phyloP scores from a whole-genome alignment of 257 asterid genomes.

The Handroanthus guayacan region DNA sequence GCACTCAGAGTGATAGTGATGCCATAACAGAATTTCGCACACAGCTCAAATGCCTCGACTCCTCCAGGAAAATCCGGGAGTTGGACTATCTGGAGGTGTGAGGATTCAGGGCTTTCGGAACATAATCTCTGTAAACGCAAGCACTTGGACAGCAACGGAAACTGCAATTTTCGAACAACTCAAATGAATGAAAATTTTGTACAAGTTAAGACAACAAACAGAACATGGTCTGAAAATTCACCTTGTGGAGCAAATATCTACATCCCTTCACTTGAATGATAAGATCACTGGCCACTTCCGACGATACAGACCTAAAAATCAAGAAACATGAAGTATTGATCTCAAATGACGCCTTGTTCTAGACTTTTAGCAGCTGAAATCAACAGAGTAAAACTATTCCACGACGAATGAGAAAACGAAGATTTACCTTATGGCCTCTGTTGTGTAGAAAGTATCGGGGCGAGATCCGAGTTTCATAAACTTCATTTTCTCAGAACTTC shows the following conservation, averaged over 20 bases:
- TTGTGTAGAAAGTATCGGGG: constrained; percentile 67
- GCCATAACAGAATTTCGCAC: constrained; percentile 96
- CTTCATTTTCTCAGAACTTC: constrained; percentile 46
- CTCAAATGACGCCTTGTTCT: background rate
- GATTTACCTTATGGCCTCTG: constrained; percentile 61
- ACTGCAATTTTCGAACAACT: constrained; percentile 50
- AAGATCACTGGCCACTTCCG: constrained; percentile 87
- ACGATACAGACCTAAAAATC: constrained; percentile 71
- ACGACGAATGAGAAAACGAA: background rate
- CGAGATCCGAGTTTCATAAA: constrained; percentile 73
- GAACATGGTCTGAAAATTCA: constrained; percentile 27
- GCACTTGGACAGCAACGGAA: constrained; percentile 89
- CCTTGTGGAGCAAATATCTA: constrained; percentile 87
- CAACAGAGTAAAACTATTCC: background rate
- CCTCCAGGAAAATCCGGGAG: constrained; percentile 90
- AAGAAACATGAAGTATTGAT: constrained; percentile 25
- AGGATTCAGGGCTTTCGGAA: constrained; percentile 59
- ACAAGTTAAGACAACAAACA: background rate
- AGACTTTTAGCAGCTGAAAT: background rate
- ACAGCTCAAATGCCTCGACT: constrained; percentile 76
- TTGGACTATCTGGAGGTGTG: constrained; percentile 60
- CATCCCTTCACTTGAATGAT: constrained; percentile 74
- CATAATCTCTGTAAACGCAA: constrained; percentile 66
- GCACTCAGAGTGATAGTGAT: constrained; percentile 86
- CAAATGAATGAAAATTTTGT: constrained; percentile 1